A percentile compares a stretch with the other conserved stretches of the same genome.
Conservation (phyloP, 225 moss, liverwort and hornwort species). For the Sphagnum contortum region DNA sequence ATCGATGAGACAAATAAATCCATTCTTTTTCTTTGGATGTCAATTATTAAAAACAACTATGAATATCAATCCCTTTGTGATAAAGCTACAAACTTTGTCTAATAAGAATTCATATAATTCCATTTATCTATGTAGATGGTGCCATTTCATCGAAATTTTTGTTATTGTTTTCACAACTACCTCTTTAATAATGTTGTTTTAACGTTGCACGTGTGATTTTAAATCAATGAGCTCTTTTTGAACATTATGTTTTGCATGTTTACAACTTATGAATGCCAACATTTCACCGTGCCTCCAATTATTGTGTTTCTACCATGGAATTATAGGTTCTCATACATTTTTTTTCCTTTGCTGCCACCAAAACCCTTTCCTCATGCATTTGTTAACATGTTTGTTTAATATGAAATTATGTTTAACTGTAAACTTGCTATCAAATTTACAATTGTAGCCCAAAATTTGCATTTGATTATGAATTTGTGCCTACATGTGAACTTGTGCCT, state of each 20-base stretch:
- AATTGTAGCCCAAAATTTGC: too few relatives aligned
- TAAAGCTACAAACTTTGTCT: background rate
- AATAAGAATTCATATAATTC: background rate
- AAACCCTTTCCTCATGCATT: too few relatives aligned
- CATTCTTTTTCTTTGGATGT: background rate
- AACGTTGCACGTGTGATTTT: background rate
- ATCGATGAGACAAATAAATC: background rate
- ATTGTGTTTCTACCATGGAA: too few relatives aligned
- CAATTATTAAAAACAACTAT: background rate
- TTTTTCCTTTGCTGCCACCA: too few relatives aligned
- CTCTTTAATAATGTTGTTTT: background rate
- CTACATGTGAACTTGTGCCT: too few relatives aligned
- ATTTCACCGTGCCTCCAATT: background rate
- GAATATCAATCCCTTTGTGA: background rate
- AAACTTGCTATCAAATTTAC: too few relatives aligned
- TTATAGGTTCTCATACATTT: too few relatives aligned
- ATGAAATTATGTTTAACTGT: too few relatives aligned
- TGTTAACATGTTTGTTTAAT: too few relatives aligned
- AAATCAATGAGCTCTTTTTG: background rate
- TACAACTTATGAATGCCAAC: background rate
- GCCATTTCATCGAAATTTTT: background rate
- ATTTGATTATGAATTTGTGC: too few relatives aligned
- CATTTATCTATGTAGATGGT: background rate
- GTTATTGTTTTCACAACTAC: background rate
- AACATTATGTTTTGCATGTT: background rate